A percentile compares a stretch with the other conserved stretches of the same genome.
These are phyloP conservation scores for Zygnema cylindricum DNA, from an alignment of 139 green algal genomes.

Conservation along the genomic window DNA sequence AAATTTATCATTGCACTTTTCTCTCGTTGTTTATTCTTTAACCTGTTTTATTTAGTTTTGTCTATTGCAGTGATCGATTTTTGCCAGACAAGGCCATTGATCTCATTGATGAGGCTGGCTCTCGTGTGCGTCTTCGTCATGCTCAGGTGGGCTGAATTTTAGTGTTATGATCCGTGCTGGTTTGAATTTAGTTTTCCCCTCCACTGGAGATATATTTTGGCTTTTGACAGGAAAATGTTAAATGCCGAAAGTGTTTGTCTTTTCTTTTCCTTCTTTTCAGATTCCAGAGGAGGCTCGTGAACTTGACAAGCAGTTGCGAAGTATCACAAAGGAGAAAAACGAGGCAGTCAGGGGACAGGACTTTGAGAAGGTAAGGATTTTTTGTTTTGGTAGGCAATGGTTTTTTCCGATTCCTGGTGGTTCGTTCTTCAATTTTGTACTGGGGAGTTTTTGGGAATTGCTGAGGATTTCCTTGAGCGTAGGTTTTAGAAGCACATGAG, in stretches of 20 bases:
- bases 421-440: background rate
- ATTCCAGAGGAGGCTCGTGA: conserved; percentile 96
- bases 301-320: conserved; percentile 87
- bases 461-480: too few relatives aligned
- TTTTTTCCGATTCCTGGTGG: background rate
- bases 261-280: conserved; percentile 50
- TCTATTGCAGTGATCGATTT: conserved; percentile 64
- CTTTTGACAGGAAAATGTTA: background rate
- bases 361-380: conserved; percentile 96
- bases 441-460: background rate
- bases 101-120: conserved; percentile 98
- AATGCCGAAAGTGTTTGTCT: background rate
- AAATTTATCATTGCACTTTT: too few relatives aligned
- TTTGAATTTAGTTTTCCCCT: conserved; percentile 3
- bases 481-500: too few relatives aligned
- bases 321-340: conserved; percentile 99
- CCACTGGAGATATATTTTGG: background rate
- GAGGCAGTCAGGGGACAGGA: conserved; percentile 87
- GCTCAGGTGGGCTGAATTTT: conserved; percentile 70
- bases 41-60: too few relatives aligned
- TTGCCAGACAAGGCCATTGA: conserved; percentile 91
- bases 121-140: conserved; percentile 91
- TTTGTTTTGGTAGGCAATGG: background rate
- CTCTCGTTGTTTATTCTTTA: too few relatives aligned
- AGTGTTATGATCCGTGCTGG: too few relatives aligned